Base-by-base conservation (phyloP, 306 rosid species). In the Trifolium dubium region DNA sequence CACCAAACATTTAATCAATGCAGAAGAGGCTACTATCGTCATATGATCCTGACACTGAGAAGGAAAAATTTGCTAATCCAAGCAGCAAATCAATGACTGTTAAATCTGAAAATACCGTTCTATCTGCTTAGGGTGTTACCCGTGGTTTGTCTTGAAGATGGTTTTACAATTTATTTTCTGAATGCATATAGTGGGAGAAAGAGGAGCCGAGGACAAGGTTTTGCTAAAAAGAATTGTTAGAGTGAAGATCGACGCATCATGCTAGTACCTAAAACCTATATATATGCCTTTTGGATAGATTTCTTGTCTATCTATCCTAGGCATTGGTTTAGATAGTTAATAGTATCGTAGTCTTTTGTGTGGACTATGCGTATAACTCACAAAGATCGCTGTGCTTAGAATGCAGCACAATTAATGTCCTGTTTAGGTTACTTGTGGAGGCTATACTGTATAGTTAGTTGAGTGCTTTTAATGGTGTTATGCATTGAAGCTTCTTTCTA, bases 1-100 rank as follows among this genome's bases (percentile, higher is more conserved):
- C 41, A 29, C 41, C 19, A 18, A 55, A 37, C 40, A 10, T 72
- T 73, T 31, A 53, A 70, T 53, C 35, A 23, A 62, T 69, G 60
- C 95, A 94, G 97, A 89, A 76, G 79, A 88, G 11, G 87, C 39
- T 89, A 56, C 81, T 91, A 76, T 88, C 91, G 4, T 81, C 89
- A 2, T 80, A 94, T 68, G 86, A 72, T 46, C 69, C 73, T 6
- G 77, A 76, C 72, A 12, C 72, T 2, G 85, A 79, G 77, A 85
- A 76, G 82, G 66, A 68, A 13, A 88, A 80, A 85, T 70, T 81
- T 5, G 81, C 66, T 63, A 72, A 67, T 54, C 39, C 56, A 18
- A 47, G 9, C 60, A 70, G 67, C 85, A 74, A 80, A 23, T 32
- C 86, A 49, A 54, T 71, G 75, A 44, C 63, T 12, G 74, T 44